Conservation (phyloP, 768 basidiomycete species). For the Leccinum disarticulatum region DNA sequence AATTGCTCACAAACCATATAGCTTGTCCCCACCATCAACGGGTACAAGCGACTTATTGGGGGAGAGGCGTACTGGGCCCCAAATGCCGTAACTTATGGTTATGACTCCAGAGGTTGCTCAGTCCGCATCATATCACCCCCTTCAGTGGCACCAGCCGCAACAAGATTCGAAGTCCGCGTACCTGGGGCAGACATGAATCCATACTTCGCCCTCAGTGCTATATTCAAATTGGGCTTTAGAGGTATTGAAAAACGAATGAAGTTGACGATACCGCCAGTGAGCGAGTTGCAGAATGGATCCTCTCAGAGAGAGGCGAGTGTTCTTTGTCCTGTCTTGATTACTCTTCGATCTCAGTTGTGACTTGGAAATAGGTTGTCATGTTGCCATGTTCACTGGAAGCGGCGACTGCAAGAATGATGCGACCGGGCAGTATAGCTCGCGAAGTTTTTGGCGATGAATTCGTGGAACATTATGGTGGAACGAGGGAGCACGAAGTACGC, state of each 20-base stretch:
- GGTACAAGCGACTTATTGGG: slow-evolving; percentile 94
- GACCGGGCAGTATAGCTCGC: slow-evolving; percentile 73
- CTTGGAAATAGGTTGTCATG: slow-evolving; percentile 56
- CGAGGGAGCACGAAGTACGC: slow-evolving; percentile 88
- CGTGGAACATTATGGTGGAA: slow-evolving; percentile 93
- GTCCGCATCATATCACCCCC: slow-evolving; percentile 93
- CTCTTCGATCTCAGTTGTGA: not conserved
- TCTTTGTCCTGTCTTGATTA: slow-evolving; percentile 8
- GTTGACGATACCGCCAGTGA: slow-evolving; percentile 71
- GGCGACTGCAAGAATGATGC: slow-evolving; percentile 82
- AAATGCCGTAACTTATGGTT: slow-evolving; percentile 90
- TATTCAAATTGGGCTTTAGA: slow-evolving; percentile 83
- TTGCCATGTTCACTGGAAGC: slow-evolving; percentile 76
- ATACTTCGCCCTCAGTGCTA: slow-evolving; percentile 83
- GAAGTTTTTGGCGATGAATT: slow-evolving; percentile 87
- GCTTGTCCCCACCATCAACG: slow-evolving; percentile 90
- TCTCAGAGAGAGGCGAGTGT: slow-evolving; percentile 63
- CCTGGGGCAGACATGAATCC: slow-evolving; percentile 98
- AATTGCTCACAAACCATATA: slow-evolving; percentile 26
- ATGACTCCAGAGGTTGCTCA: slow-evolving; percentile 91
- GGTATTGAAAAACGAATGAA: slow-evolving; percentile 79
- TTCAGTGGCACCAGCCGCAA: slow-evolving; percentile 74
- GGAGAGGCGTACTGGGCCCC: slow-evolving; percentile 96
- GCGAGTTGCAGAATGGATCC: slow-evolving; percentile 26
- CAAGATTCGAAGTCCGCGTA: slow-evolving; percentile 89